Evolutionary conservation across 1,284 basidiomycete genomes (phyloP).

Genomic region (Meira miltonrushii): DNA sequence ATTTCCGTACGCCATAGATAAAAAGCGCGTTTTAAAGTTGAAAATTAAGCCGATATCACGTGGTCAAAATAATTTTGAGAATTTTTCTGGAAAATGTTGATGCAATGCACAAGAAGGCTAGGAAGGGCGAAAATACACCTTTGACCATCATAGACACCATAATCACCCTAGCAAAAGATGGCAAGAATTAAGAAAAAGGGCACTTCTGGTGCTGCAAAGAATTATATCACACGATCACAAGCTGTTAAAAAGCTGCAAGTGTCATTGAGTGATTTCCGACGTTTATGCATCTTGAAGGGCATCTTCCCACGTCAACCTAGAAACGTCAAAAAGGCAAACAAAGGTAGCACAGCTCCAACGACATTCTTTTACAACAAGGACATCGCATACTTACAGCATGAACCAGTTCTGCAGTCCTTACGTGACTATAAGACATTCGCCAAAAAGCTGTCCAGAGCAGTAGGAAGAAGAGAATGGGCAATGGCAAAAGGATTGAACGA

Average conservation of each 20-base stretch:
- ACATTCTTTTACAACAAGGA: conserved; percentile 99
- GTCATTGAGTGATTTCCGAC: conserved; percentile 91
- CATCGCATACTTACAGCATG: conserved; percentile 93
- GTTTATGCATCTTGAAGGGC: conserved; percentile 96
- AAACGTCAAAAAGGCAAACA: conserved; percentile 89
- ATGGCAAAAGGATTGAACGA: conserved; percentile 91
- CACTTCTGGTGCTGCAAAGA: conserved; percentile 66
- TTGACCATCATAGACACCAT: not conserved
- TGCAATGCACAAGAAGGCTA: not conserved
- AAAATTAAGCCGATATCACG: too few species aligned
- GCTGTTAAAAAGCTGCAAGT: conserved; percentile 69
- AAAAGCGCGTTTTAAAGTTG: not conserved
- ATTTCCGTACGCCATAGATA: too few species aligned
- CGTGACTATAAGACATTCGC: conserved; percentile 98
- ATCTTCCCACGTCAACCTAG: conserved; percentile 96
- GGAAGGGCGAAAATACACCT: not conserved
- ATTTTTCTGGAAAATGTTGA: not conserved
- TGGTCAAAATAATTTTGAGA: not conserved
- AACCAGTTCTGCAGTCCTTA: conserved; percentile 89
- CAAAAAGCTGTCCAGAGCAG: conserved; percentile 87
- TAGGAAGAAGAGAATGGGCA: conserved; percentile 91
- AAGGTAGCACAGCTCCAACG: conserved; percentile 91
- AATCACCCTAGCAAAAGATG: conserved; percentile 57
- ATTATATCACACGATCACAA: conserved; percentile 69
- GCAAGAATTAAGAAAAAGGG: conserved; percentile 83